phyloP scores from a whole-genome alignment of 306 rosid species.

The Corylus americana region DNA sequence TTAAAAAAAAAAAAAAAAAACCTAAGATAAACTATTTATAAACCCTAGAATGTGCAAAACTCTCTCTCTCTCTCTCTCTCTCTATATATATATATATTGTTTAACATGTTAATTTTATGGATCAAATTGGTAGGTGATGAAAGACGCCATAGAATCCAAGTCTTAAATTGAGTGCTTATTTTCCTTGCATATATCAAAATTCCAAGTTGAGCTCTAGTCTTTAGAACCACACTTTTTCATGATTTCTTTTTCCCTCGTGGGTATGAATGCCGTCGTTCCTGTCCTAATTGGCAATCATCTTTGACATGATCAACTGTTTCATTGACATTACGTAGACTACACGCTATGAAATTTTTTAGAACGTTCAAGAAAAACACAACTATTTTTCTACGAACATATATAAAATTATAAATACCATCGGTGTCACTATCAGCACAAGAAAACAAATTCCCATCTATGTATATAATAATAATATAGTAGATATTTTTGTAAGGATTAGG shows the following conservation, averaged over 20 bases:
- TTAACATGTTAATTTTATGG: too few relatives aligned
- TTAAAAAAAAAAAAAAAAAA: too few relatives aligned
- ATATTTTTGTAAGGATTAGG: too few relatives aligned
- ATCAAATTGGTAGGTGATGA: neutral
- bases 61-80: neutral
- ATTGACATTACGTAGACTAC: neutral
- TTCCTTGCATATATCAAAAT: neutral
- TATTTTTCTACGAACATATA: too few relatives aligned
- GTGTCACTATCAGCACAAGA: too few relatives aligned
- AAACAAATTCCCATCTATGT: too few relatives aligned
- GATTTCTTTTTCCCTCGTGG: too few relatives aligned
- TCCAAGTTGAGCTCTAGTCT: neutral
- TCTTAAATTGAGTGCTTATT: slow-evolving; percentile 14
- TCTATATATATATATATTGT: too few relatives aligned
- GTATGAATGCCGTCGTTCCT: too few relatives aligned
- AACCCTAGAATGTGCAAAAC: neutral
- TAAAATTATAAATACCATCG: too few relatives aligned
- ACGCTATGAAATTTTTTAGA: neutral
- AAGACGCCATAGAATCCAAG: neutral
- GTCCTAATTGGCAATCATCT: neutral
- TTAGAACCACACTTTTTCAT: neutral
- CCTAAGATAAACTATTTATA: too few relatives aligned
- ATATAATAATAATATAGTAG: too few relatives aligned
- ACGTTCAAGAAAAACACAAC: neutral
- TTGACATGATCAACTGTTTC: neutral